Conservation (phyloP, 345 rosid genomes). For the Pelargonium nanum region DNA sequence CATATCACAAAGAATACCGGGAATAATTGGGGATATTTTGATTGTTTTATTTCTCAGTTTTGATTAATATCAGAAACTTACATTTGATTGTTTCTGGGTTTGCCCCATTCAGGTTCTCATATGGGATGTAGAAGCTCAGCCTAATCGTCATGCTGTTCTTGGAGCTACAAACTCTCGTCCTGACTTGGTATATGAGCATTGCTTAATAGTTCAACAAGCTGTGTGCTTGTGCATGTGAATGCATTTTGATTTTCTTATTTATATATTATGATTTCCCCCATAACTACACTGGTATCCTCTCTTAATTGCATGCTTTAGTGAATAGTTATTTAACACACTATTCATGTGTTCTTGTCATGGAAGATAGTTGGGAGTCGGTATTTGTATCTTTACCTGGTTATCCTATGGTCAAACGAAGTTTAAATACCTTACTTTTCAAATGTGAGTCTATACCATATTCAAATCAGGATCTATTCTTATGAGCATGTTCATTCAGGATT, state of each 20-base stretch:
- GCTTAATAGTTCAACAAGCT: background rate
- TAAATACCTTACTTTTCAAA: too few species aligned
- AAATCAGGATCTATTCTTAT: too few species aligned
- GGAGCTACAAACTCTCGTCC: slow-evolving; percentile 94
- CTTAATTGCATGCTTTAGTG: too few species aligned
- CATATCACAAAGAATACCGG: too few species aligned
- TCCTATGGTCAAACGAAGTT: too few species aligned
- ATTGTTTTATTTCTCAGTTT: background rate
- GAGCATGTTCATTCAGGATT: too few species aligned
- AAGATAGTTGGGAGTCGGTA: too few species aligned
- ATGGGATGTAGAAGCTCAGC: slow-evolving; percentile 99
- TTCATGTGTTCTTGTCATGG: too few species aligned
- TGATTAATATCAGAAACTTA: slow-evolving; percentile 2
- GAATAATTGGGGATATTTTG: background rate
- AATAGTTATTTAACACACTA: too few species aligned
- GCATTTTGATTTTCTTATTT: background rate
- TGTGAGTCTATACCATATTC: too few species aligned
- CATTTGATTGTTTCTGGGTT: slow-evolving; percentile 5
- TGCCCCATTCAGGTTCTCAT: slow-evolving; percentile 62
- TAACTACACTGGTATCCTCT: background rate
- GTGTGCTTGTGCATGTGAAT: background rate
- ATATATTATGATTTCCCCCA: too few species aligned
- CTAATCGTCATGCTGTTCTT: slow-evolving; percentile 94
- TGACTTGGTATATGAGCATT: slow-evolving; percentile 51
- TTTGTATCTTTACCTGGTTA: too few species aligned